These are phyloP conservation scores for Azolla pinnata DNA, from an alignment of 75 land plant genomes.

Conservation along the genomic window DNA sequence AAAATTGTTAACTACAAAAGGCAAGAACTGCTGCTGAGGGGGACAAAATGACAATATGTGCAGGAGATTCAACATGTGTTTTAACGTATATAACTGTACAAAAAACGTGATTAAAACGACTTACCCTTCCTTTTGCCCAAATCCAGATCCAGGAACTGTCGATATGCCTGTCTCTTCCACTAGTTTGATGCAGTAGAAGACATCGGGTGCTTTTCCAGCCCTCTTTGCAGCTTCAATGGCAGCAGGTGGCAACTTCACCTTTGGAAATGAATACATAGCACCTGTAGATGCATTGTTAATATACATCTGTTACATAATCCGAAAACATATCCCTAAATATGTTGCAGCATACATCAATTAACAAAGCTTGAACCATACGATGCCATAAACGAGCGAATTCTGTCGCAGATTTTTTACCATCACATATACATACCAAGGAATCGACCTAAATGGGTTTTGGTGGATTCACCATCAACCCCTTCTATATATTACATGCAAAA, in stretches of 20 bases:
- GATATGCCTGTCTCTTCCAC: conserved; percentile 97
- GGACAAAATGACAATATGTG: too few species aligned
- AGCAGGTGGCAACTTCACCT: conserved; percentile 68
- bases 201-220: conserved; percentile 86
- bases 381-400: not conserved
- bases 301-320: too few species aligned
- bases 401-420: too few species aligned
- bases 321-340: not conserved
- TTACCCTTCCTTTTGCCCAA: conserved; percentile 99
- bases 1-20: too few species aligned
- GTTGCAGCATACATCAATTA: not conserved
- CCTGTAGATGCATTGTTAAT: too few species aligned
- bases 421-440: too few species aligned
- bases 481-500: conserved; percentile 30
- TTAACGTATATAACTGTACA: too few species aligned
- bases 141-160: conserved; percentile 97
- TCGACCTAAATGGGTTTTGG: too few species aligned
- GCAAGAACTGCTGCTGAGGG: too few species aligned
- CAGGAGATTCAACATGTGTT: too few species aligned
- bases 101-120: too few species aligned
- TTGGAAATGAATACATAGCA: conserved; percentile 99
- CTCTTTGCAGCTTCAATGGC: conserved; percentile 77
- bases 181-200: conserved; percentile 88
- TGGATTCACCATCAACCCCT: conserved; percentile 91
- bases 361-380: not conserved